phyloP scores from a whole-genome alignment of 2,329 filamentous ascomycete genomes.

The Fusarium proliferatum region DNA sequence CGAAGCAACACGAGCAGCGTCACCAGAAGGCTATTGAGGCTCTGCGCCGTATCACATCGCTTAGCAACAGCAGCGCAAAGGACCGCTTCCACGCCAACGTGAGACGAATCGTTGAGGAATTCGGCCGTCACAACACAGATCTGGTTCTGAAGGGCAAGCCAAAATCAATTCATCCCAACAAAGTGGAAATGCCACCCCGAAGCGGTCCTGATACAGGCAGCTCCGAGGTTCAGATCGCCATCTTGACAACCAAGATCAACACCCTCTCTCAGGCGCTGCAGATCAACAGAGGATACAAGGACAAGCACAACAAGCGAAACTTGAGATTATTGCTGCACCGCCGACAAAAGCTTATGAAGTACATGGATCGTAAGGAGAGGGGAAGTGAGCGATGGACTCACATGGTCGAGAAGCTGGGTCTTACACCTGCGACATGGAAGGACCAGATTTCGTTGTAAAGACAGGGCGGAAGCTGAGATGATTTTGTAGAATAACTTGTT shows the following conservation, averaged over 20 bases:
- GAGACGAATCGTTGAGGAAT: conserved; percentile 83
- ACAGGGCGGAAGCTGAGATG: conserved; percentile 19
- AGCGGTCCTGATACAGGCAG: conserved; percentile 94
- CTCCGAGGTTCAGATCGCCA: conserved; percentile 96
- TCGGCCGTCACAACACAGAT: conserved; percentile 94
- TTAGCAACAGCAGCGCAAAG: conserved; percentile 81
- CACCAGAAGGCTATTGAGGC: conserved; percentile 80
- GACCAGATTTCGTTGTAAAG: conserved; percentile 74
- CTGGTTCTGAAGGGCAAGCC: conserved; percentile 71
- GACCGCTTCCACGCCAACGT: conserved; percentile 86
- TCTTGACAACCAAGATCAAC: conserved; percentile 93
- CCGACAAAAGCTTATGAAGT: conserved; percentile 87
- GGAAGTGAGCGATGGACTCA: conserved; percentile 92
- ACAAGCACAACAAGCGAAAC: conserved; percentile 95
- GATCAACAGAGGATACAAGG: conserved; percentile 76
- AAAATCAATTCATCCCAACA: conserved; percentile 56
- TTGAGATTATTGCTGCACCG: conserved; percentile 86
- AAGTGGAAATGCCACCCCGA: conserved; percentile 61
- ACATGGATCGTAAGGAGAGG: conserved; percentile 88
- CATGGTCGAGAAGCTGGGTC: conserved; percentile 83
- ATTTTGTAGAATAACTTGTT: conserved; percentile 57
- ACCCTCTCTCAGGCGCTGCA: conserved; percentile 79
- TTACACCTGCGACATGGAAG: conserved; percentile 91
- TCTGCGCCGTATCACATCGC: conserved; percentile 79
- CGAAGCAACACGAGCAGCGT: conserved; percentile 60